These are phyloP conservation scores for Nemania sp. DNA, from an alignment of 2,329 filamentous ascomycete genomes.

Conservation along the genomic window DNA sequence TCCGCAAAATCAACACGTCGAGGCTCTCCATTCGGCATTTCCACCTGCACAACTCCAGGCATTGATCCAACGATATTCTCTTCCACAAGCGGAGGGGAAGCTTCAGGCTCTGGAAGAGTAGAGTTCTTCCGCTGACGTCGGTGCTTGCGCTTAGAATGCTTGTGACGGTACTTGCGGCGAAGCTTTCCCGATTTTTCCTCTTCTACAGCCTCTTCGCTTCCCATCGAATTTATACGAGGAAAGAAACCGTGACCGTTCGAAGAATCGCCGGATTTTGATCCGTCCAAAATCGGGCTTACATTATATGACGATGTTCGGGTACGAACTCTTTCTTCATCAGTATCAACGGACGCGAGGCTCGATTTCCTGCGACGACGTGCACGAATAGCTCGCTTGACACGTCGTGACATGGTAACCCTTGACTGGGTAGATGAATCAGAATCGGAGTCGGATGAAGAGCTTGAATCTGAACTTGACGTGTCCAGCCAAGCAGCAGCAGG, in stretches of 20 bases:
- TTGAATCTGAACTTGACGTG: conserved; percentile 61
- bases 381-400: conserved; percentile 75
- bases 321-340: conserved; percentile 38
- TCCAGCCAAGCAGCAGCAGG: conserved; percentile 82
- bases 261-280: conserved; percentile 45
- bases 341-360: conserved; percentile 70
- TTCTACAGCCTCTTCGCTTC: conserved; percentile 50
- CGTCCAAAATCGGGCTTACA: conserved; percentile 42
- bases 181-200: conserved; percentile 44
- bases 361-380: conserved; percentile 75
- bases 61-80: conserved; percentile 40
- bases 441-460: conserved; percentile 64
- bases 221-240: conserved; percentile 44
- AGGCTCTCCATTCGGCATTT: conserved; percentile 45
- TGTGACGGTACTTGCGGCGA: conserved; percentile 44
- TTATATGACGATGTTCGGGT: conserved; percentile 49
- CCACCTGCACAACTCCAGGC: conserved; percentile 24
- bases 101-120: conserved; percentile 29
- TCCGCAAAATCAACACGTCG: conserved; percentile 63
- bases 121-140: conserved; percentile 38
- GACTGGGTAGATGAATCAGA: conserved; percentile 68
- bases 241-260: conserved; percentile 42
- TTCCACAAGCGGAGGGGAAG: conserved; percentile 26
- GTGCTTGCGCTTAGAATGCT: conserved; percentile 51
- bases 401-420: conserved; percentile 68